Evolutionary conservation across 192 early-diverging fungal species (phyloP).

Genomic region (Lobulomyces angularis): DNA sequence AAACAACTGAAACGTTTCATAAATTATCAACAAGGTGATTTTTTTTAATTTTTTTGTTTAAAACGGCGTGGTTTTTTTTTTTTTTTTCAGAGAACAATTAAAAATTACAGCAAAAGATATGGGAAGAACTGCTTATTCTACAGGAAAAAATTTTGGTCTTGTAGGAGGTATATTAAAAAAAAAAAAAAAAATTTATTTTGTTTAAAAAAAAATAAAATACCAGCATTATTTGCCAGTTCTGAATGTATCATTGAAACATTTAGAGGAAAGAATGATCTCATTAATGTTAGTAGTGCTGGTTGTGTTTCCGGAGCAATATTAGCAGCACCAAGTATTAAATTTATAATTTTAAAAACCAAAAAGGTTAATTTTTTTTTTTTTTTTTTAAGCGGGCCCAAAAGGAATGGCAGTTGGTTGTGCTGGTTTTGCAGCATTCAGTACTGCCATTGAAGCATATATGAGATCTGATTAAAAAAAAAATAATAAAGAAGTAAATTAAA

Average conservation of each 20-base stretch:
- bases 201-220: no score
- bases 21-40: slow-evolving; percentile 4
- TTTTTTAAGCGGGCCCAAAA: slow-evolving; percentile 50
- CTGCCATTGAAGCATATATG: slow-evolving; percentile 85
- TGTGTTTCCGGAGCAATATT: slow-evolving; percentile 84
- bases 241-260: slow-evolving; percentile 92
- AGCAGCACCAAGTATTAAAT: slow-evolving; percentile 40
- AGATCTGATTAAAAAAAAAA: no score
- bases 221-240: slow-evolving; percentile 80
- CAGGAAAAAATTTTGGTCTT: slow-evolving; percentile 87
- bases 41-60: slow-evolving; percentile 40
- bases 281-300: slow-evolving; percentile 78
- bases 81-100: slow-evolving; percentile 82
- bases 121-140: slow-evolving; percentile 62
- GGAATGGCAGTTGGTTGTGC: slow-evolving; percentile 70
- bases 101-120: slow-evolving; percentile 78
- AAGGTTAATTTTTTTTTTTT: slow-evolving; percentile 1
- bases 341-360: not conserved
- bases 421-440: slow-evolving; percentile 89
- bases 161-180: no score
- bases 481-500: no score
- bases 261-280: slow-evolving; percentile 88
- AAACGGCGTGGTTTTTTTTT: no score
- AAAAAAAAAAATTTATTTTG: no score
- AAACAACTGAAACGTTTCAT: slow-evolving; percentile 53